Base-by-base conservation (phyloP, 78 protist species). In the Polysphondylium violaceum region DNA sequence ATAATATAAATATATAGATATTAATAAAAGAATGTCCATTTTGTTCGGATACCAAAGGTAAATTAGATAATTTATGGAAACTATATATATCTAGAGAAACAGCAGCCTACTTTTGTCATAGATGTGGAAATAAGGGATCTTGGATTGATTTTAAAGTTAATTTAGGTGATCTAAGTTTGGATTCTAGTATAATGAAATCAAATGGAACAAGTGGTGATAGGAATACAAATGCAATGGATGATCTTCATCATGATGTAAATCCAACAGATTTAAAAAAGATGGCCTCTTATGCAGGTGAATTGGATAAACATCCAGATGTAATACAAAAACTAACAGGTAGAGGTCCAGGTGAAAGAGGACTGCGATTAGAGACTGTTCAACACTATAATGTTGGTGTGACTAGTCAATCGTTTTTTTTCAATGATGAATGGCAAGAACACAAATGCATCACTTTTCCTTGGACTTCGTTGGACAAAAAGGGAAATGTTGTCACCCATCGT, bases 361-460 rank as follows among this genome's bases (percentile, higher is more conserved):
- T 89, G 12, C 21, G 44, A 17, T 25, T 69, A 27, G 94, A 89
- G 12, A 79, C 72, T 6, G 41, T 83, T 0, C 65, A 76, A 5
- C 29, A 29, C 21, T 89, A 89, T 79, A 36, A 50, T 3, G 65
- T 89, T 40, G 94, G 94, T 74, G 94, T 69, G 1, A 79, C 94
- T 7, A 60, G 23, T 33, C 83, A 77, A 74, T 25, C 69, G 41
- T 90, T 76, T 47, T 78, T 71, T 77, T 64, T 59, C 0, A 58
- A 69, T 56, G 69, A 55, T 53, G 38, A 47, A 35, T 78, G 92
- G 91, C n/a, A 79, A 50, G 86, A 55, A n/a, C 92, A 76, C 33
- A 67, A 93, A 55, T 93, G 96, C 88, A 64, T 83, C n/a, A 87
- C 94, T 23, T 93, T 93, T 21, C 96, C 96, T 11, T 86, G 91